Base-by-base conservation (phyloP, 2,329 filamentous ascomycete genomes). In the Chaetomium globosum region DNA sequence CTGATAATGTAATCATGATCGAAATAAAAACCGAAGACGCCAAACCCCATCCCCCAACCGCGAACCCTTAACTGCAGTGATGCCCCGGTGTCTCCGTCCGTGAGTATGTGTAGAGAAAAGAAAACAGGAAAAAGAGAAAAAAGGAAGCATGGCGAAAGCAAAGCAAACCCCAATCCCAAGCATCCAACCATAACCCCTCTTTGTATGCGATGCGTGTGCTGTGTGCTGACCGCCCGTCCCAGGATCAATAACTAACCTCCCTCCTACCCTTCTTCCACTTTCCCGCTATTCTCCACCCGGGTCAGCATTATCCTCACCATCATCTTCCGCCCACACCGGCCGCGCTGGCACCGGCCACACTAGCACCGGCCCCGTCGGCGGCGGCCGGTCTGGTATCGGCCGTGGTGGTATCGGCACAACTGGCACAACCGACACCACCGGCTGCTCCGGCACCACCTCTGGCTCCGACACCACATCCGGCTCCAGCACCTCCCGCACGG, bases 61-160 rank as follows among this genome's bases (percentile, higher is more conserved):
- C n/a, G 31, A 13, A n/a, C 4, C 21, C n/a, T 21, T 6, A 46
- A 6, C 23, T 21, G 30, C 31, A 61, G 43, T 57, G 43, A 56
- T 65, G 58, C 43, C 31, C 52, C 13, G 43, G 9, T 56, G 30
- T 28, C 21, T 28, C 57, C 12, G 23, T 19, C 23, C 28, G 28
- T 57, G 21, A 33, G 33, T 54, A 23, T 46, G 33, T 48, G 10
- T 6, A 61, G 53, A 54, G 33, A n/a, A 55, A 54, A 59, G 9
- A 49, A 30, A 30, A 12, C 2, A 39, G 19, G 8, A 2, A 3
- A 39, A 39, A 39, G 9, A 3, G 19, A 43, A 19, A n/a, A n/a
- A n/a, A 19, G 7, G 26, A 26, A 26, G 26, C 26, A 26, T 4
- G 26, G 4, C 26, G 26, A 26, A 26, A 26, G 26, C 2, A 4